Conservation (phyloP, 208 protist genomes). For the Leishmania gerbilli region DNA sequence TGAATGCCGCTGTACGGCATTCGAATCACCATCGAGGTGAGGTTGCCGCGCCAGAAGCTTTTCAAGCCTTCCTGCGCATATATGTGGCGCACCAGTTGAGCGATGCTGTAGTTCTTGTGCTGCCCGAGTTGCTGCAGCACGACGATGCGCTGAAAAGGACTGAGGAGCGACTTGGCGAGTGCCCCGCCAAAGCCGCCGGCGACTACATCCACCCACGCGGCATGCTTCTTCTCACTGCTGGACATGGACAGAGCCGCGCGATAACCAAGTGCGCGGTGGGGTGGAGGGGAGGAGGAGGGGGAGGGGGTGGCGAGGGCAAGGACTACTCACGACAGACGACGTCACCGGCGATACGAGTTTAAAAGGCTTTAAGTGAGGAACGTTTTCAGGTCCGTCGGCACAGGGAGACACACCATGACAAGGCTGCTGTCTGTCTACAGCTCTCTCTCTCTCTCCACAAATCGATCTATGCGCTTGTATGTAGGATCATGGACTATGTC, state of each 20-base stretch:
- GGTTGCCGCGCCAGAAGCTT: conserved; percentile 89
- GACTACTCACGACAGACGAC: neutral
- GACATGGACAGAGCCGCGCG: conserved; percentile 6
- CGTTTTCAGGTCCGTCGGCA: neutral
- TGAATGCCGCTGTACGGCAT: conserved; percentile 91
- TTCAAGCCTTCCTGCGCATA: conserved; percentile 64
- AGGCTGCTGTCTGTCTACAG: neutral
- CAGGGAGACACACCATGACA: neutral
- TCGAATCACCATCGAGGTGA: conserved; percentile 88
- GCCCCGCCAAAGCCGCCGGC: conserved; percentile 76
- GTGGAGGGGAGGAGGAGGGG: neutral
- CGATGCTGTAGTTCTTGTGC: conserved; percentile 48
- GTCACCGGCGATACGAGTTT: neutral
- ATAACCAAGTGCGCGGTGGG: neutral
- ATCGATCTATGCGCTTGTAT: neutral
- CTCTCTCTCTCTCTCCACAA: neutral
- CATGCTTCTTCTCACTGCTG: conserved; percentile 73
- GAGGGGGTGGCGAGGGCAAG: neutral
- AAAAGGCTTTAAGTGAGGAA: no score
- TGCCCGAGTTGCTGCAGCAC: conserved; percentile 86
- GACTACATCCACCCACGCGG: conserved; percentile 79
- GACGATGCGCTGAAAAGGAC: conserved; percentile 86
- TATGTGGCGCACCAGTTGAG: conserved; percentile 51
- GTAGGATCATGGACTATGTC: neutral
- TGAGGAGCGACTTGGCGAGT: conserved; percentile 81